Conservation (phyloP, 805 yeast species). For the Sugiyamaella valdiviana region DNA sequence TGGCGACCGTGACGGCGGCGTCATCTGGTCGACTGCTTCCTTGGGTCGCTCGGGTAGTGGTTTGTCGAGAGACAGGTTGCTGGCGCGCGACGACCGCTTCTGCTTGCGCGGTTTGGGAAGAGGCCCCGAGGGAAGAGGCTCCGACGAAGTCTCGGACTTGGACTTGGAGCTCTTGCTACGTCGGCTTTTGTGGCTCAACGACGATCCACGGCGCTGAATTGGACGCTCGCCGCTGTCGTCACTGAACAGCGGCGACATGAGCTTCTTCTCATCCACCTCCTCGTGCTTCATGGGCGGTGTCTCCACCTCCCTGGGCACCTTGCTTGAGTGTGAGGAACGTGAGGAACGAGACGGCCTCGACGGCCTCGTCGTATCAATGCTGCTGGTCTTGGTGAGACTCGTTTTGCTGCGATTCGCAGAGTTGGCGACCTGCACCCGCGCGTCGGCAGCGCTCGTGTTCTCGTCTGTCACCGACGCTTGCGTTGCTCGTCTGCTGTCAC, state of each 20-base stretch:
- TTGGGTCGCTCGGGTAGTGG: slow-evolving; percentile 9
- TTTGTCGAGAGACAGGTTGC: slow-evolving; percentile 7
- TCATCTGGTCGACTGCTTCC: not conserved
- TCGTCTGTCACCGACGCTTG: not conserved
- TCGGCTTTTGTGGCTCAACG: slow-evolving; percentile 2
- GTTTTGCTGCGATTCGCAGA: not conserved
- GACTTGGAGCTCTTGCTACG: not conserved
- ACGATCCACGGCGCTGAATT: slow-evolving; percentile 4
- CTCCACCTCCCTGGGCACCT: too few species aligned
- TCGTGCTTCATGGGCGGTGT: not conserved
- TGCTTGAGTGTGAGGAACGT: too few species aligned
- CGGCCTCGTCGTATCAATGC: not conserved
- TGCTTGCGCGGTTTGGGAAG: not conserved
- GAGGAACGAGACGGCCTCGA: too few species aligned
- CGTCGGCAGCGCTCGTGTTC: not conserved
- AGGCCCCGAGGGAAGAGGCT: too few species aligned
- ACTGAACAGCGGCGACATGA: slow-evolving; percentile 2
- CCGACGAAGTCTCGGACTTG: not conserved
- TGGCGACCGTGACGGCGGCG: slow-evolving; percentile 1
- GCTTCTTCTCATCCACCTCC: not conserved
- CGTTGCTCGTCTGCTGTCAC: not conserved
- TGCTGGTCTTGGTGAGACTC: too few species aligned
- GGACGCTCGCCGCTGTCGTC: not conserved
- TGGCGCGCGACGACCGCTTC: not conserved
- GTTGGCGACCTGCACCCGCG: too few species aligned